These are phyloP conservation scores for Melaleuca quinquenervia DNA, from an alignment of 345 rosid species.

Conservation along the genomic window DNA sequence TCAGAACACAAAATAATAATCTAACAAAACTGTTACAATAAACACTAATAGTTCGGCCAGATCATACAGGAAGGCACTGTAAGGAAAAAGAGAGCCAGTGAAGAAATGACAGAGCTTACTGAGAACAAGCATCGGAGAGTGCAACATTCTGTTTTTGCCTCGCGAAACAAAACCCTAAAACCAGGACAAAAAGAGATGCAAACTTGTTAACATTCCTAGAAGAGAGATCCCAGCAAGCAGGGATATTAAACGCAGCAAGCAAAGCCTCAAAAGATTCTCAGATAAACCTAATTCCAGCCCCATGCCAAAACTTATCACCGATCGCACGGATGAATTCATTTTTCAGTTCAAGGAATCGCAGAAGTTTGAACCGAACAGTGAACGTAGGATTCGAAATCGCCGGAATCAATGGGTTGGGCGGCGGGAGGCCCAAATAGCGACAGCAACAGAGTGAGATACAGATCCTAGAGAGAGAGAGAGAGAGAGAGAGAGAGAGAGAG, in stretches of 20 bases:
- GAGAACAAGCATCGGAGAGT: slow-evolving; percentile 77
- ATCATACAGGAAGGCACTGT: not conserved
- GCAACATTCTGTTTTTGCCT: slow-evolving; percentile 21
- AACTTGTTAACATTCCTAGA: not conserved
- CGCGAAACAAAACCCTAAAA: not conserved
- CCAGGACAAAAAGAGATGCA: not conserved
- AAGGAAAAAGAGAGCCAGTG: not conserved
- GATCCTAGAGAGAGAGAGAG: not conserved
- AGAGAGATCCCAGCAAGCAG: not conserved
- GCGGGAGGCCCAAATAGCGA: not conserved
- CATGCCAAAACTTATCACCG: not conserved
- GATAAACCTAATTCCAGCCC: too few relatives aligned
- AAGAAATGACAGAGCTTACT: slow-evolving; percentile 28
- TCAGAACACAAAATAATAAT: not conserved
- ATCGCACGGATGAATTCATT: not conserved
- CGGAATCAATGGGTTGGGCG: not conserved
- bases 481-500: not conserved
- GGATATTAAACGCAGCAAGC: not conserved
- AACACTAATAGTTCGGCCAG: not conserved
- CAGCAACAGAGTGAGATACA: not conserved
- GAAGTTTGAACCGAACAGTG: not conserved
- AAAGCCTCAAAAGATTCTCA: not conserved
- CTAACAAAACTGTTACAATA: not conserved
- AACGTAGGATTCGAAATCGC: not conserved
- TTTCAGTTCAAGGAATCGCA: not conserved